phyloP scores from a whole-genome alignment of 1,284 basidiomycete species.

The Leccinum subrobustum region DNA sequence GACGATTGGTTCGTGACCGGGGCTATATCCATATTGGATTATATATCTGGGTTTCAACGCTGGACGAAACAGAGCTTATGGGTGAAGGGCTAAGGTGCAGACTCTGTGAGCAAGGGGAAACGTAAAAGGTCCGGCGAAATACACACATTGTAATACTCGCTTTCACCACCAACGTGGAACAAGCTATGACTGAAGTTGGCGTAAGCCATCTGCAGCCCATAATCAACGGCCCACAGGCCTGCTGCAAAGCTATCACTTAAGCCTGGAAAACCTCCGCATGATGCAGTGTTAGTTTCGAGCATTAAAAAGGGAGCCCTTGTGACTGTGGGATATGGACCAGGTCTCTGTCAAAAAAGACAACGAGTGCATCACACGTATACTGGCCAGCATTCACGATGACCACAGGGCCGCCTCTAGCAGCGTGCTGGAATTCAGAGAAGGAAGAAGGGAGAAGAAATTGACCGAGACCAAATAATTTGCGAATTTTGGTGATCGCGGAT shows the following conservation, averaged over 20 bases:
- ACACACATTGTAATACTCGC: conserved; percentile 64
- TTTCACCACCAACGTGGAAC: conserved; percentile 55
- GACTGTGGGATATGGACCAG: conserved; percentile 16
- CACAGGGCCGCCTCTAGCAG: too few relatives aligned
- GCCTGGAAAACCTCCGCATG: conserved; percentile 54
- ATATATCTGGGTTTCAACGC: background rate
- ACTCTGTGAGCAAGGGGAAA: background rate
- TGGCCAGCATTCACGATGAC: too few relatives aligned
- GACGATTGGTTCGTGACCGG: background rate
- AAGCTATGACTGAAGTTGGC: conserved; percentile 2
- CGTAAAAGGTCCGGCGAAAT: background rate
- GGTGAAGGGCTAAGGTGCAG: conserved; percentile 20
- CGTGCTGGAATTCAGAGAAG: too few relatives aligned
- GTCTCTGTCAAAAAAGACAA: too few relatives aligned
- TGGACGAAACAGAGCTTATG: conserved; percentile 22
- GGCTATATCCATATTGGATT: background rate
- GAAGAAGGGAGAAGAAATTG: too few relatives aligned
- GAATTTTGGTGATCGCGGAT: too few relatives aligned
- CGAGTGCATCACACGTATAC: too few relatives aligned
- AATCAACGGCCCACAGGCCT: conserved; percentile 71
- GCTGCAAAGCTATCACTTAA: conserved; percentile 72
- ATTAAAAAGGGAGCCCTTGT: background rate
- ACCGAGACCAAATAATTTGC: too few relatives aligned
- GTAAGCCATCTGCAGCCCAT: conserved; percentile 60
- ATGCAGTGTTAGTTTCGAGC: background rate